Conservation (phyloP, 2,329 filamentous ascomycete species). For the Trichophyton equinum region DNA sequence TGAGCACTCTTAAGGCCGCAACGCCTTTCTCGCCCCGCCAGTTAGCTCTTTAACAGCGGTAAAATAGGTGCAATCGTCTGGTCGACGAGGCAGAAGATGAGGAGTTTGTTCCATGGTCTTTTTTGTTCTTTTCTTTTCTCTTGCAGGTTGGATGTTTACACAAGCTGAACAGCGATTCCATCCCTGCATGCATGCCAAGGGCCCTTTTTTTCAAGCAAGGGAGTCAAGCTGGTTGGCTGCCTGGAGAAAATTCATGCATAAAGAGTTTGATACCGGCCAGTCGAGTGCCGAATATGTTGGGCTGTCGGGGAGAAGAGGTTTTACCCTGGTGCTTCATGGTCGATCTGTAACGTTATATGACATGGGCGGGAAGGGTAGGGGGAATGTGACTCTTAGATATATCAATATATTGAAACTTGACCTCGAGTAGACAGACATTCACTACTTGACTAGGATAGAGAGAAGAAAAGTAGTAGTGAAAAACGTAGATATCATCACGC, state of each 20-base stretch:
- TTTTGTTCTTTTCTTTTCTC: not conserved
- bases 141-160: not conserved
- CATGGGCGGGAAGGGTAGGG: too few species aligned
- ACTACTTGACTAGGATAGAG: not conserved
- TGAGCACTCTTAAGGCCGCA: too few species aligned
- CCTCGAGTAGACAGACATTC: too few species aligned
- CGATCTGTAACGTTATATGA: too few species aligned
- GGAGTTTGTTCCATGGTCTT: too few species aligned
- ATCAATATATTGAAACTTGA: not conserved
- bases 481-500: slow-evolving; percentile 2
- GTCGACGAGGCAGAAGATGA: not conserved
- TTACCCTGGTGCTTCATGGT: too few species aligned
- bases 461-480: not conserved
- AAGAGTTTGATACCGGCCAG: not conserved
- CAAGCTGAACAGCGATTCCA: not conserved
- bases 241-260: not conserved
- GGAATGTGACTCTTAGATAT: not conserved
- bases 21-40: too few species aligned
- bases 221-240: not conserved
- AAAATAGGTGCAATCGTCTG: not conserved
- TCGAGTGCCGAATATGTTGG: not conserved
- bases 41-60: not conserved
- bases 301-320: not conserved
- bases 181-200: not conserved
- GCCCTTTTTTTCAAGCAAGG: not conserved